These are phyloP conservation scores for Zygosaccharomyces rouxii DNA, from an alignment of 805 yeast species.

Conservation along the genomic window DNA sequence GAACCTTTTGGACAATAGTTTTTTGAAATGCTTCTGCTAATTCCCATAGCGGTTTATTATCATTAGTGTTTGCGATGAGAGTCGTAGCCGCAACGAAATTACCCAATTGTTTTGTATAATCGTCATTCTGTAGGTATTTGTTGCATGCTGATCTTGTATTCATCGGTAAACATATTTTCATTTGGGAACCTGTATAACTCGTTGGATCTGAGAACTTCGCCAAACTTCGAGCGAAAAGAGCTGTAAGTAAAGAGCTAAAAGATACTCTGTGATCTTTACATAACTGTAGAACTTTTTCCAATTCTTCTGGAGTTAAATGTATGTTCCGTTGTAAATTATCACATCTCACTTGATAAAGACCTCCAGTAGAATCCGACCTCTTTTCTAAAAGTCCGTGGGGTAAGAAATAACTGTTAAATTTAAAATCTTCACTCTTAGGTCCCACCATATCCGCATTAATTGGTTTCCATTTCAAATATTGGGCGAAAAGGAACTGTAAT, in stretches of 20 bases:
- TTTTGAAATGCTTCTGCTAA: slow-evolving; percentile 15
- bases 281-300: slow-evolving; percentile 12
- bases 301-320: slow-evolving; percentile 10
- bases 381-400: slow-evolving; percentile 13
- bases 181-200: slow-evolving; percentile 10
- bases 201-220: neutral
- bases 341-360: slow-evolving; percentile 17
- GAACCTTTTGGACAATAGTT: slow-evolving; percentile 2
- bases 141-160: slow-evolving; percentile 22
- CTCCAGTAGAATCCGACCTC: neutral
- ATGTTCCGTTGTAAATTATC: slow-evolving; percentile 20
- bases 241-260: slow-evolving; percentile 22
- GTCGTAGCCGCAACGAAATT: slow-evolving; percentile 23
- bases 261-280: slow-evolving; percentile 25
- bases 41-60: slow-evolving; percentile 14
- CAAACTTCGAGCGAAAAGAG: slow-evolving; percentile 14
- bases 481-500: slow-evolving; percentile 11
- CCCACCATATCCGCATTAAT: slow-evolving; percentile 7
- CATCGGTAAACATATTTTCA: slow-evolving; percentile 24
- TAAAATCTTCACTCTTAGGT: slow-evolving; percentile 11
- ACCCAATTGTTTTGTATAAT: slow-evolving; percentile 19
- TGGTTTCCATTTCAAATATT: slow-evolving; percentile 15
- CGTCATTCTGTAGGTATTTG: slow-evolving; percentile 6
- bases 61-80: slow-evolving; percentile 6
- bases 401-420: slow-evolving; percentile 19